phyloP scores from a whole-genome alignment of 805 yeast genomes.

The Saturnispora gosingensis region DNA sequence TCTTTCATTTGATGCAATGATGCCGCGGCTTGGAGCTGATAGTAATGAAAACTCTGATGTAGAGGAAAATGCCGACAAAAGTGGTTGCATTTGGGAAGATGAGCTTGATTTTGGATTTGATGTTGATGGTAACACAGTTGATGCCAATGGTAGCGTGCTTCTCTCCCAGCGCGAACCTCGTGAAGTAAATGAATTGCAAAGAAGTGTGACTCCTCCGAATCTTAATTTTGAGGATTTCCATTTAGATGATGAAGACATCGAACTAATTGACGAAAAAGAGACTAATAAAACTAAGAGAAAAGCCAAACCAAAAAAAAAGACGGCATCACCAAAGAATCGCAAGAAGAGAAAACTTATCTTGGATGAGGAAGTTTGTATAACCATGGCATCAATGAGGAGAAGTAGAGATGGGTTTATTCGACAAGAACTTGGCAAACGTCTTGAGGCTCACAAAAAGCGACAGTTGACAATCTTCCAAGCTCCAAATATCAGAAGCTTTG shows the following conservation, averaged over 20 bases:
- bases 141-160: neutral
- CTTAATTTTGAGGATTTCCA: neutral
- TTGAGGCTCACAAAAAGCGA: neutral
- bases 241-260: neutral
- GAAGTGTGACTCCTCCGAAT: neutral
- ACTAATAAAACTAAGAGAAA: neutral
- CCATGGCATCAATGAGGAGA: constrained; percentile 13
- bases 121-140: constrained; percentile 13
- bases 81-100: constrained; percentile 3
- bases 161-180: neutral
- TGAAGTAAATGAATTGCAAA: neutral
- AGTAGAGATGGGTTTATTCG: constrained; percentile 12
- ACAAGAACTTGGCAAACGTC: neutral
- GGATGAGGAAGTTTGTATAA: constrained; percentile 13
- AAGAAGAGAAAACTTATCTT: constrained; percentile 9
- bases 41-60: neutral
- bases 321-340: neutral
- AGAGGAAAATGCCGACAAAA: neutral
- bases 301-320: neutral
- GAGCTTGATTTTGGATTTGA: constrained; percentile 15
- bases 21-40: neutral
- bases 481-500: neutral
- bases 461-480: neutral
- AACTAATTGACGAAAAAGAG: constrained; percentile 3
- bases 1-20: neutral